Evolutionary conservation across 106 monocot genomes (phyloP).

Genomic region (Narthecium ossifragum): DNA sequence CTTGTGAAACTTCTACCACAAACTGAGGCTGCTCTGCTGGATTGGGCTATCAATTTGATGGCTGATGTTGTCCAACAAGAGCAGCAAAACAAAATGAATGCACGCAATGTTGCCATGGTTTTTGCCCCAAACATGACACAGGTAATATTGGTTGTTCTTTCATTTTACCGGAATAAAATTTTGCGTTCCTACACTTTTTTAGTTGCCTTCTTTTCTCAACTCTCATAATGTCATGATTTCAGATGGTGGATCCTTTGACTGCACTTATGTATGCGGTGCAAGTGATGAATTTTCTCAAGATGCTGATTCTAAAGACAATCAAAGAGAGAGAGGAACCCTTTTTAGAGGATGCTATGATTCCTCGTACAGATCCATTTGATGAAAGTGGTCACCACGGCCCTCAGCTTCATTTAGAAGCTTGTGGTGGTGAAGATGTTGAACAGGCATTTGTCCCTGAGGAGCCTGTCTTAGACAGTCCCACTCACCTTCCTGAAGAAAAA

Average conservation of each 20-base stretch:
- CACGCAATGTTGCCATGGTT: conserved; percentile 57
- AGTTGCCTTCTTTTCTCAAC: background rate
- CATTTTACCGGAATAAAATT: too few relatives aligned
- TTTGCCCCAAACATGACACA: conserved; percentile 78
- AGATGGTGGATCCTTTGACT: conserved; percentile 57
- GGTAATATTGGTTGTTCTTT: conserved; percentile 27
- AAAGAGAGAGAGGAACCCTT: conserved; percentile 27
- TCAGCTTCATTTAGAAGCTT: conserved; percentile 5
- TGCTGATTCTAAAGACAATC: conserved; percentile 25
- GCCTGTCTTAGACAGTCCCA: conserved; percentile 20
- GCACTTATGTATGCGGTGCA: conserved; percentile 58
- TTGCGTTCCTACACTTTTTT: background rate
- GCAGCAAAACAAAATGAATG: conserved; percentile 69
- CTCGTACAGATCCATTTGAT: conserved; percentile 17
- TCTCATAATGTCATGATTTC: background rate
- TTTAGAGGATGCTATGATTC: background rate
- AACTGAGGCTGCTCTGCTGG: conserved; percentile 43
- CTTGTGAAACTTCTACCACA: conserved; percentile 48
- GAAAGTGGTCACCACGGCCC: conserved; percentile 19
- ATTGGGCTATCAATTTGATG: conserved; percentile 81
- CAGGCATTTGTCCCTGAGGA: conserved; percentile 27
- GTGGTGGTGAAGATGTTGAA: conserved; percentile 18
- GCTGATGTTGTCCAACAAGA: conserved; percentile 61
- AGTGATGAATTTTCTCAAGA: conserved; percentile 60
- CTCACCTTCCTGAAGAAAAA: conserved; percentile 18